A percentile compares a stretch with the other conserved stretches of the same genome.
Conservation (phyloP, 371 early-diverging fungal genomes). For the Lichtheimia hyalospora region DNA sequence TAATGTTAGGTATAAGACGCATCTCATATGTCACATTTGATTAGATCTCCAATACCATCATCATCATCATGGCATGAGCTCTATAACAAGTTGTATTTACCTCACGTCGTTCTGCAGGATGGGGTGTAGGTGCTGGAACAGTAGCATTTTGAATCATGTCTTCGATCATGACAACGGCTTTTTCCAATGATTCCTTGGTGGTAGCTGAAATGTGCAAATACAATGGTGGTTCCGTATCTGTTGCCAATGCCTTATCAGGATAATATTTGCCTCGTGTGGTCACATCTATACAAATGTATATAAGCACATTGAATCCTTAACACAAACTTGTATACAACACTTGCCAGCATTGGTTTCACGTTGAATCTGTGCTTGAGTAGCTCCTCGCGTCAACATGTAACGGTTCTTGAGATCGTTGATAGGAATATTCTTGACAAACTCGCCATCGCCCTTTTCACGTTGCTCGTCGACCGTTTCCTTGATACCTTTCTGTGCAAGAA, state of each 20-base stretch:
- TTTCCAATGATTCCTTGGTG: conserved; percentile 67
- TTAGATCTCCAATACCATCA: too few species aligned
- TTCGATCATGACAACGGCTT: conserved; percentile 69
- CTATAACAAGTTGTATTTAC: not conserved
- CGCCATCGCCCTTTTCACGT: conserved; percentile 25
- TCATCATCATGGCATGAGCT: too few species aligned
- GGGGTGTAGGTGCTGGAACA: conserved; percentile 23
- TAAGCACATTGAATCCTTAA: not conserved
- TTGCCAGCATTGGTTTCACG: conserved; percentile 74
- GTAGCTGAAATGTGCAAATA: conserved; percentile 75
- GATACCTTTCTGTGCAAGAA: conserved; percentile 58
- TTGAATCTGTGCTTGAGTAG: conserved; percentile 72
- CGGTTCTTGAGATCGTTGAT: conserved; percentile 85
- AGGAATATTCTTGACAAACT: conserved; percentile 63
- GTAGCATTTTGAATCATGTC: conserved; percentile 64
- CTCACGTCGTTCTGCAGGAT: conserved; percentile 16
- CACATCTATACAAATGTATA: conserved; percentile 54
- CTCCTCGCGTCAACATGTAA: conserved; percentile 77
- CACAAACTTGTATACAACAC: not conserved
- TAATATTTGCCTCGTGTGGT: conserved; percentile 85
- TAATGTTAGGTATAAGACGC: not conserved
- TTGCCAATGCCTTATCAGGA: conserved; percentile 68
- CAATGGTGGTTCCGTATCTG: conserved; percentile 76
- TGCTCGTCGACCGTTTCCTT: conserved; percentile 5
- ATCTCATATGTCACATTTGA: too few species aligned